Evolutionary conservation across 352 stramenopile genomes (phyloP), one percentile per base, ranked within the genome.

Genomic region (Phytopythium oedochilum): DNA sequence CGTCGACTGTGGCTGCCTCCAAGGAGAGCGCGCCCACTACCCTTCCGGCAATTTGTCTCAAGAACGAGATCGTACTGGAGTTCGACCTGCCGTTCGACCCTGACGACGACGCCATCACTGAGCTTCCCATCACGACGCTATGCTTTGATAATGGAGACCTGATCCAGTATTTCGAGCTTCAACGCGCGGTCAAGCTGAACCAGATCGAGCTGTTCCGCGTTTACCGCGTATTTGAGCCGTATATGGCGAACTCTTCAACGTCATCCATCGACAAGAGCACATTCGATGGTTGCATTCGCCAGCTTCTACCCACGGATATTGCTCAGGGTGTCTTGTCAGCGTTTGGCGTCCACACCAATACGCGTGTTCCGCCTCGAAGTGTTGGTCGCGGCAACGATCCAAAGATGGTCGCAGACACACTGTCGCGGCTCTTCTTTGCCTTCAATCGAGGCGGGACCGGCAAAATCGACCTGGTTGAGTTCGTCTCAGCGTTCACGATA

Each of bases 401-500:
- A 11, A 90, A 89, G 59, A 92, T 90, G 79, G 78, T 86, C 5
- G 82, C 82, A 9, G 82, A 89, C 52, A 83, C 62, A 0, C 66
- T 94, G 1, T 84, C 81, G 20, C 73, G 83, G 17, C 59, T 95
- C 17, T 95, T 93, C 58, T 95, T 95, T 49, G 85, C 85, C 1
- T 95, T 92, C 60, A 95, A 95, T 39, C 83, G 85, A 28, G 77
- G 79, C 5, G 85, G 85, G 3, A 95, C 83, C 0, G 85, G 85
- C 14, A 89, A 89, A 53, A 91, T 95, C 39, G 85, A 95, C 51
- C 54, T 90, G 34, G 61, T 90, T 12, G 88, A 98, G 61, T 94
- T 99, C 25, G 88, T 98, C 53, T 96, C 89, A 29, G 94, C 92
- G 18, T 89, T 98, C 45, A 94, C 87, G 5, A 80, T 99, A 7